Evolutionary conservation across 495 filamentous ascomycete species (phyloP).

Genomic region (Ascobolus immersus): DNA sequence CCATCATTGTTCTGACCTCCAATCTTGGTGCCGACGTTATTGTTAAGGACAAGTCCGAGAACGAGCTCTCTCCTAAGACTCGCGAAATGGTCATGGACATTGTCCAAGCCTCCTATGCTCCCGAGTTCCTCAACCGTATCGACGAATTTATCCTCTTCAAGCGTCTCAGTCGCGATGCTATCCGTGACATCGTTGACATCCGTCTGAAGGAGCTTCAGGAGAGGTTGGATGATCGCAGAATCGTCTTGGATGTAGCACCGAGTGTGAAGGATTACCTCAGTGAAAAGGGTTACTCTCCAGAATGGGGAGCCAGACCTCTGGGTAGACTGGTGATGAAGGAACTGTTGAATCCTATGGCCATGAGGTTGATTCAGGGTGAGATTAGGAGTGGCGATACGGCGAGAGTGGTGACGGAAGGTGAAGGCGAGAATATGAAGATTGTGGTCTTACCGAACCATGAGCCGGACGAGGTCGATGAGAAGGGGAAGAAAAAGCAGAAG

Average conservation of each 20-base stretch:
- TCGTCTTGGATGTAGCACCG: conserved; percentile 42
- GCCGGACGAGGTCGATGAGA: background rate
- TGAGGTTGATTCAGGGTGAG: conserved; percentile 71
- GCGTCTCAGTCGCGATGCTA: conserved; percentile 46
- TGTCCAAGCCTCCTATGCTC: conserved; percentile 51
- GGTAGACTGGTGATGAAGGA: conserved; percentile 75
- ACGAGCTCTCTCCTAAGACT: conserved; percentile 40
- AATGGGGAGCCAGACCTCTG: conserved; percentile 76
- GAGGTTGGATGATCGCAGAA: conserved; percentile 65
- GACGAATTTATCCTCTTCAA: conserved; percentile 95
- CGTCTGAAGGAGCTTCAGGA: conserved; percentile 59
- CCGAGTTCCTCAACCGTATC: conserved; percentile 88
- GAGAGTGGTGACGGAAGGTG: conserved; percentile 35
- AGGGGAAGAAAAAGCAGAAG: too few relatives aligned
- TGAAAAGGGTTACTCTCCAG: conserved; percentile 67
- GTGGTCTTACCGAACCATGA: conserved; percentile 6
- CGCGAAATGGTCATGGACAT: conserved; percentile 69
- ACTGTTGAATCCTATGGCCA: conserved; percentile 67
- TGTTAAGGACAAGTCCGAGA: conserved; percentile 35
- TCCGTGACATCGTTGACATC: conserved; percentile 85
- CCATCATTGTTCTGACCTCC: conserved; percentile 82
- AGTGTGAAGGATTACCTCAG: conserved; percentile 64
- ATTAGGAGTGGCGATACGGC: conserved; percentile 49
- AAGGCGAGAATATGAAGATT: conserved; percentile 26
- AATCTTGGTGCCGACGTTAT: conserved; percentile 67